Conservation (phyloP, 2,329 filamentous ascomycete species). For the Apiospora sp. region DNA sequence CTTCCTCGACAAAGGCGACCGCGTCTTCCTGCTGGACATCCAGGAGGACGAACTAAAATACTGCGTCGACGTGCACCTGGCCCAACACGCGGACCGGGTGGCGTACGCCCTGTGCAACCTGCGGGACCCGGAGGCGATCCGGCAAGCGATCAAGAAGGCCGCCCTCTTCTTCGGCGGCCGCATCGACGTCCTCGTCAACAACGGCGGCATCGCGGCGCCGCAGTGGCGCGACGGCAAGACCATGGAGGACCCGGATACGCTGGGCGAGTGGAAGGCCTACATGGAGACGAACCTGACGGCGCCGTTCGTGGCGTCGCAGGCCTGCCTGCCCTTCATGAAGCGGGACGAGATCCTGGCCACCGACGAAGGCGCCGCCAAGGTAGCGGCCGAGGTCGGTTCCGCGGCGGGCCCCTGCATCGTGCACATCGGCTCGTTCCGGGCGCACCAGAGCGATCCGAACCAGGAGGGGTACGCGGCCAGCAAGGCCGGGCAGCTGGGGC, state of each 20-base stretch:
- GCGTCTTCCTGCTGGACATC: constrained; percentile 53
- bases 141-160: constrained; percentile 44
- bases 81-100: constrained; percentile 39
- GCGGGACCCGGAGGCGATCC: constrained; percentile 46
- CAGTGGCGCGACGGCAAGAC: constrained; percentile 53
- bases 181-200: constrained; percentile 50
- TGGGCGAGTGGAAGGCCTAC: constrained; percentile 53
- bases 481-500: constrained; percentile 47
- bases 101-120: constrained; percentile 51
- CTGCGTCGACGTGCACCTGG: constrained; percentile 41
- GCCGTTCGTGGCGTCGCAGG: constrained; percentile 54
- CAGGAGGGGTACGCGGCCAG: constrained; percentile 56
- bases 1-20: constrained; percentile 50
- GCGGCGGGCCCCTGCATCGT: constrained; percentile 53
- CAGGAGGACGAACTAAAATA: constrained; percentile 50
- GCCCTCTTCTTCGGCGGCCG: constrained; percentile 46
- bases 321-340: constrained; percentile 56
- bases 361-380: constrained; percentile 30
- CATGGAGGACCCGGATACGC: constrained; percentile 51
- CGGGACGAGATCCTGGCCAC: constrained; percentile 28
- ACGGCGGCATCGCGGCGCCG: constrained; percentile 45
- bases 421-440: constrained; percentile 55
- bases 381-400: background rate
- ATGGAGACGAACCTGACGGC: constrained; percentile 57
- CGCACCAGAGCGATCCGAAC: constrained; percentile 53